phyloP scores from a whole-genome alignment of 1,139 yeast genomes.

The Nakaseomyces kungkrabaensis region DNA sequence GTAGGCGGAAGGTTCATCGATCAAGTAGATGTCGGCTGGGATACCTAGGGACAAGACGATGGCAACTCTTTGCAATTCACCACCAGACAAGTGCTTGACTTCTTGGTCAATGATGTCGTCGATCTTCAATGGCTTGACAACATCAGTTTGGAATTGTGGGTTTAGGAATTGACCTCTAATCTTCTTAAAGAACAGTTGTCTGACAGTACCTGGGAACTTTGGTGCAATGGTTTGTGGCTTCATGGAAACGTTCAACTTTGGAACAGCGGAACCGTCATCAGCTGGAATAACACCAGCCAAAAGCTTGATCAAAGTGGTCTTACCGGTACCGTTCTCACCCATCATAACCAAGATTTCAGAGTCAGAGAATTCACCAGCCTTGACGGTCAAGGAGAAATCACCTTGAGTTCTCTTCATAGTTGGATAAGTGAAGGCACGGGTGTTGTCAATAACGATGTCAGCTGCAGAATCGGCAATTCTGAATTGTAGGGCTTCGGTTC shows the following conservation, averaged over 20 bases:
- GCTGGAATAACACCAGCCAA: slow-evolving; percentile 89
- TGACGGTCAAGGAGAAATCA: slow-evolving; percentile 76
- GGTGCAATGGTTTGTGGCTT: slow-evolving; percentile 99
- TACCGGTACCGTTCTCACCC: slow-evolving; percentile 99
- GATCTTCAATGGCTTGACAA: slow-evolving; percentile 85
- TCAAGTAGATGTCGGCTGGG: slow-evolving; percentile 90
- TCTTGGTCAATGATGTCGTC: slow-evolving; percentile 95
- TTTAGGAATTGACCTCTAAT: slow-evolving; percentile 88
- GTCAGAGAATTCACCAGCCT: slow-evolving; percentile 85
- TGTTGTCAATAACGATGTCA: slow-evolving; percentile 63
- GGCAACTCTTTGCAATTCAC: slow-evolving; percentile 99
- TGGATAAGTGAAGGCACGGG: slow-evolving; percentile 71
- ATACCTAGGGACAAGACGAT: slow-evolving; percentile 89
- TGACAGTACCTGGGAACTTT: slow-evolving; percentile 94
- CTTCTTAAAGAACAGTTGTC: slow-evolving; percentile 93
- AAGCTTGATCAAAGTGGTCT: slow-evolving; percentile 90
- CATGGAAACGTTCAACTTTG: slow-evolving; percentile 88
- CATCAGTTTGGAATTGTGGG: slow-evolving; percentile 98
- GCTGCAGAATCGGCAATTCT: slow-evolving; percentile 90
- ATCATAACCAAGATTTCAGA: slow-evolving; percentile 97
- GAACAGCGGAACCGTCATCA: slow-evolving; percentile 68
- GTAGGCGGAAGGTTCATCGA: slow-evolving; percentile 98
- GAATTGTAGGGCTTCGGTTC: slow-evolving; percentile 91
- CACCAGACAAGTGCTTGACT: slow-evolving; percentile 96
- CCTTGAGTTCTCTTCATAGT: slow-evolving; percentile 86